Percentiles rank a stretch among this genome's conserved stretches.
phyloP scores from a whole-genome alignment of 352 stramenopile species.

The Phytophthora tubulina region DNA sequence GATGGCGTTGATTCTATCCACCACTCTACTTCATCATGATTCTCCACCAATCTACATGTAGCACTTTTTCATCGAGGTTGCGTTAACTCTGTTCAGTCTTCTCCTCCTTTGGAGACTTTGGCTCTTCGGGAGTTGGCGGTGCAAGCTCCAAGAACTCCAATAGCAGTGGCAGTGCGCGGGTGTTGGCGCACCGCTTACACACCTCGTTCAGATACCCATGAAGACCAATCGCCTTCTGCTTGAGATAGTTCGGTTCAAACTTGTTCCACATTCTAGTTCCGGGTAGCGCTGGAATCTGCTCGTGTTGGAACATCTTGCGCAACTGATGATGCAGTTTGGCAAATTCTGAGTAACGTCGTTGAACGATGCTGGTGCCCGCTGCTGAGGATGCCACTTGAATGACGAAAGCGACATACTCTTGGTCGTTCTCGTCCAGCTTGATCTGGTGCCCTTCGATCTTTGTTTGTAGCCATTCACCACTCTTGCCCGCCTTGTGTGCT shows the following conservation, averaged over 20 bases:
- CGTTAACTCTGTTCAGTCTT: not conserved
- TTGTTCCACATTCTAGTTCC: constrained; percentile 87
- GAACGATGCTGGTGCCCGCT: constrained; percentile 72
- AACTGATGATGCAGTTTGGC: constrained; percentile 77
- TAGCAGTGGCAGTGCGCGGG: constrained; percentile 64
- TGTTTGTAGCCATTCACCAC: constrained; percentile 74
- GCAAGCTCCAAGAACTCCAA: constrained; percentile 73
- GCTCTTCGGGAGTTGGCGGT: constrained; percentile 22
- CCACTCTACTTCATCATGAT: constrained; percentile 1
- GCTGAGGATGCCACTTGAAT: constrained; percentile 82
- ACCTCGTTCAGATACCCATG: constrained; percentile 80
- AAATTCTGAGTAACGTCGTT: constrained; percentile 86
- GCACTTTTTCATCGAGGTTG: too few relatives aligned
- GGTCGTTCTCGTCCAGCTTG: constrained; percentile 73
- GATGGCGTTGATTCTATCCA: constrained; percentile 26
- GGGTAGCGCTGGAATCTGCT: constrained; percentile 77
- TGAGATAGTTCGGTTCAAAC: constrained; percentile 84
- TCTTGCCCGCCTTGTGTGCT: constrained; percentile 21
- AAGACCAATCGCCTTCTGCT: constrained; percentile 77
- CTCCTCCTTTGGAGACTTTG: constrained; percentile 22
- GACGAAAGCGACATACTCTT: constrained; percentile 80
- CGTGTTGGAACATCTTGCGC: constrained; percentile 80
- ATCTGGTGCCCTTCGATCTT: constrained; percentile 85
- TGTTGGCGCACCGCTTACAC: constrained; percentile 81
- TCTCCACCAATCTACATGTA: too few relatives aligned